Evolutionary conservation across 2,329 filamentous ascomycete species (phyloP).

Genomic region (Fusarium sp.): DNA sequence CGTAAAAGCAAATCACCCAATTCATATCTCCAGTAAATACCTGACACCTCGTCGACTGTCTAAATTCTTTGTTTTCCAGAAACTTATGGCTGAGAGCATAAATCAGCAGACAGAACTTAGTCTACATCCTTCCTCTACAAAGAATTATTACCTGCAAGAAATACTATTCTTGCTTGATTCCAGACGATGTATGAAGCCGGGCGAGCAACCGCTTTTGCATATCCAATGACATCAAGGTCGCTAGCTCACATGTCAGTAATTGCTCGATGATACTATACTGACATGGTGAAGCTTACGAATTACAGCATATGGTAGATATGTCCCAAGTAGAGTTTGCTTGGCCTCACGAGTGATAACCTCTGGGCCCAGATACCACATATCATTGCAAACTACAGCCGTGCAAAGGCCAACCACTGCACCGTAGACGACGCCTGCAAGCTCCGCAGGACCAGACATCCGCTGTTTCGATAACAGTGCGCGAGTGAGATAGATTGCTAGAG

Average conservation of each 20-base stretch:
- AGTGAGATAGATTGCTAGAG: not conserved
- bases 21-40: not conserved
- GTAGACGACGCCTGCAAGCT: not conserved
- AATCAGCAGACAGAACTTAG: too few relatives aligned
- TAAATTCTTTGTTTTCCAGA: not conserved
- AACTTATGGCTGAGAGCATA: too few relatives aligned
- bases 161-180: not conserved
- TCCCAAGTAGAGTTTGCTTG: not conserved
- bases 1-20: fast-evolving
- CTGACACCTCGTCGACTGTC: not conserved
- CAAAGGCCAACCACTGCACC: not conserved
- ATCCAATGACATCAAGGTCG: not conserved
- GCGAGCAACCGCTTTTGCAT: not conserved
- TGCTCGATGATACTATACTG: fast-evolving
- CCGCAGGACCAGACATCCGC: not conserved
- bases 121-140: not conserved
- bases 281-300: not conserved
- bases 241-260: not conserved
- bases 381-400: not conserved
- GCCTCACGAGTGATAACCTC: not conserved
- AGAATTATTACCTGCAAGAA: too few relatives aligned
- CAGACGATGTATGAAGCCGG: not conserved
- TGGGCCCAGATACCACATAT: not conserved
- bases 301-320: not conserved
- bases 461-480: not conserved